These are phyloP conservation scores for Heliamphora exappendiculata DNA, from an alignment of 148 eudicot species.

Conservation along the genomic window DNA sequence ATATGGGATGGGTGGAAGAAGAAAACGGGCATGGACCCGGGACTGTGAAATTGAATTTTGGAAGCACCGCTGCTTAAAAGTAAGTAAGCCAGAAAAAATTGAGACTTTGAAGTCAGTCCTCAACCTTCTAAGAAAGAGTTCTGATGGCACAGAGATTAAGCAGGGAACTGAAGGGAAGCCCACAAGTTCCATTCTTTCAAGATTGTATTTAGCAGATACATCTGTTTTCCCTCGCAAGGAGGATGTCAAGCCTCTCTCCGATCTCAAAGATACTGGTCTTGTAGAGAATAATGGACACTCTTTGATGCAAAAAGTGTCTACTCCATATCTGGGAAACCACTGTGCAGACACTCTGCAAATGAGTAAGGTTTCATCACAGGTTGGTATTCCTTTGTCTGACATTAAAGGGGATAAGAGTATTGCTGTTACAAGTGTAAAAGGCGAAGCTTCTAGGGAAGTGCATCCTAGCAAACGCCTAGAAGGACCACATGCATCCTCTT, in stretches of 20 bases:
- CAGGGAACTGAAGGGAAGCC: constrained; percentile 30
- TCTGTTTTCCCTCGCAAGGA: constrained; percentile 87
- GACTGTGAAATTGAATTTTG: constrained; percentile 95
- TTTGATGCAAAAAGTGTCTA: constrained; percentile 23
- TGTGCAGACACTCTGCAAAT: constrained; percentile 14
- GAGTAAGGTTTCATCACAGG: constrained; percentile 19
- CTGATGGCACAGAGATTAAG: constrained; percentile 26
- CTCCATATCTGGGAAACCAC: constrained; percentile 17
- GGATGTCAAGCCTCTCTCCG: constrained; percentile 72
- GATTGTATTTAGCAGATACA: constrained; percentile 83
- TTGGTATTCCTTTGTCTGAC: constrained; percentile 18
- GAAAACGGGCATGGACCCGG: constrained; percentile 74
- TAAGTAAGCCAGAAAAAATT: constrained; percentile 67
- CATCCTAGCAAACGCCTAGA: constrained; percentile 21
- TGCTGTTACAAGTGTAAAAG: constrained; percentile 21
- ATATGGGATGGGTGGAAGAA: constrained; percentile 69
- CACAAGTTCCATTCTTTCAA: constrained; percentile 67
- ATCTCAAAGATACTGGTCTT: constrained; percentile 33
- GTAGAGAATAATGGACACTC: constrained; percentile 21
- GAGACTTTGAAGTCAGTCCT: constrained; percentile 81
- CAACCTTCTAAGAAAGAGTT: constrained; percentile 42
- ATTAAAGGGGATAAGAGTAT: constrained; percentile 23
- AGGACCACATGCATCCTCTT: constrained; percentile 19
- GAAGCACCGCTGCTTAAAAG: constrained; percentile 75
- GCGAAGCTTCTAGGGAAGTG: constrained; percentile 26